Evolutionary conservation across 495 filamentous ascomycete species (phyloP), one percentile per base, ranked within the genome.

Genomic region (Sordaria brevicollis): DNA sequence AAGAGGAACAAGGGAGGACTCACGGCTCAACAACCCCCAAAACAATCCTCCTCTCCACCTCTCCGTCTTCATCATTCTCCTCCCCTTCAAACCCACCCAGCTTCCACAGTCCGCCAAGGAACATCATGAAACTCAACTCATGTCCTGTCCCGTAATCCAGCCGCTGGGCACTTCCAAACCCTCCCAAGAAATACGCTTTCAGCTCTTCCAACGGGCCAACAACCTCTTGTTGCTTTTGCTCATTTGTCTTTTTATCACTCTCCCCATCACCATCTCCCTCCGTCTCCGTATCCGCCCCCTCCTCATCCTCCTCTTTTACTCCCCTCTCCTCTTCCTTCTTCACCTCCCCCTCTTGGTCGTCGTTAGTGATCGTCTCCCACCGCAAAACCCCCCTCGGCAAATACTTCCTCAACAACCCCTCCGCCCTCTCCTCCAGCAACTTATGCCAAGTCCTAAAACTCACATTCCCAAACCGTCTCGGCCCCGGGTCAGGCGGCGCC

Each of bases 111-210:
- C 90, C 89, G 19, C 88, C 93, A 21, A 99, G 77, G 74, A 98
- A 99, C 19, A 94, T 94, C 15, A 97, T 79, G 74, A 98, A 98
- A 80, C 91, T 95, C 66, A 99, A 79, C 78, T 99, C 95, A 79
- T 99, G 95, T 1, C 95, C 95, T 7, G 96, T 97, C 0, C 95
- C 95, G 77, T 97, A 99, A 79, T 99, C 95, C 54, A 99, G 83
- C 37, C 95, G 85, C 74, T 97, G 92, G 2, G 91, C 75, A 74
- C 93, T 97, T 2, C 95, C 95, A 83, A 94, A 98, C 39, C 88
- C 89, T 21, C 92, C 93, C 17, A 96, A 74, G 8, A 99, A 87
- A 79, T 99, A 99, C 33, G 86, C 83, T 66, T 82, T 83, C 19
- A 98, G 80, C 78, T 98, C 95, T 36, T 84, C 79, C 65, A 74